Percentiles rank a stretch among this genome's conserved stretches.
phyloP scores from a whole-genome alignment of 2,329 filamentous ascomycete species.

The Colletotrichum gloeosporioides region DNA sequence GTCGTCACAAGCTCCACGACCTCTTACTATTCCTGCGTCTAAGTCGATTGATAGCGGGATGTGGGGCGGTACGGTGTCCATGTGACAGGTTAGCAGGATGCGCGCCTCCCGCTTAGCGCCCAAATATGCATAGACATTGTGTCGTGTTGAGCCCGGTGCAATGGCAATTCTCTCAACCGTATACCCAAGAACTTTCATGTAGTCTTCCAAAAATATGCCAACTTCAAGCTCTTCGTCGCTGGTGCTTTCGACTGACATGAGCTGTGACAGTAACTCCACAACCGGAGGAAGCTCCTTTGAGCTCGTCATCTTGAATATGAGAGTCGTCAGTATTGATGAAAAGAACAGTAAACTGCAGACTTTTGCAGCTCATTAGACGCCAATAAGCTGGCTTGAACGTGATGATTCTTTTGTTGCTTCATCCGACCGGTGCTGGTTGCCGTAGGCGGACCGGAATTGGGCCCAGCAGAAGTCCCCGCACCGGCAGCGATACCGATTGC shows the following conservation, averaged over 20 bases:
- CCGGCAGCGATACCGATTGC: not conserved
- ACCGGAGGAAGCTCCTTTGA: not conserved
- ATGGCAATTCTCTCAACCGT: not conserved
- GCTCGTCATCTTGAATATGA: not conserved
- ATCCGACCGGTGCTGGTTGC: not conserved
- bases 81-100: not conserved
- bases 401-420: not conserved
- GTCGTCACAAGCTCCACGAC: not conserved
- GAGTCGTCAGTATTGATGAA: accelerated
- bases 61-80: not conserved
- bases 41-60: not conserved
- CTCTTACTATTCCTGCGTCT: not conserved
- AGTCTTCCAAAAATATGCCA: not conserved
- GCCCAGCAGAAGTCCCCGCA: not conserved
- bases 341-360: not conserved
- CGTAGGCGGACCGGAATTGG: accelerated
- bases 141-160: not conserved
- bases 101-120: not conserved
- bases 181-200: not conserved
- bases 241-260: not conserved
- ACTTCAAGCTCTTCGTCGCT: not conserved
- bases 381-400: not conserved
- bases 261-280: not conserved
- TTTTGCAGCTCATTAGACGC: not conserved
- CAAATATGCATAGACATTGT: not conserved